Evolutionary conservation across 116 monocot genomes (phyloP).

Genomic region (Phalaenopsis hybrid): DNA sequence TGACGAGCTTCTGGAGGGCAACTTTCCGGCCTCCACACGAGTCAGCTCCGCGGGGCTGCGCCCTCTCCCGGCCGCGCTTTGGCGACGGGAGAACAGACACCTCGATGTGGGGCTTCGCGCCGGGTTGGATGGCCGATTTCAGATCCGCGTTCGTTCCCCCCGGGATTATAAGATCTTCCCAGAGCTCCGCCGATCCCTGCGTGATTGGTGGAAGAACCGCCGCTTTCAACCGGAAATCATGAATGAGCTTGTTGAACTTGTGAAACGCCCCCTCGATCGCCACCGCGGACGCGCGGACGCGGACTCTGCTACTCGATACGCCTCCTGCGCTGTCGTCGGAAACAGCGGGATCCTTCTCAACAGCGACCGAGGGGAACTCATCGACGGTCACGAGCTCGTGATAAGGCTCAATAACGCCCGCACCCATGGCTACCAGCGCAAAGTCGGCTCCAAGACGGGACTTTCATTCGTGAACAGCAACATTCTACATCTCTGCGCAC

Average conservation of each 20-base stretch:
- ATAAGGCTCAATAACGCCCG: constrained; percentile 40
- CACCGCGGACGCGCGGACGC: background rate
- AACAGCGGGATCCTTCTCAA: constrained; percentile 40
- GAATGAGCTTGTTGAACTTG: constrained; percentile 14
- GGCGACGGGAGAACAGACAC: background rate
- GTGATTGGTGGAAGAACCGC: constrained; percentile 23
- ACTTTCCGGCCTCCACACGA: background rate
- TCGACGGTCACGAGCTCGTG: constrained; percentile 34
- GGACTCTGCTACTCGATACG: background rate
- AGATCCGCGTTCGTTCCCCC: background rate
- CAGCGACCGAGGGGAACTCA: constrained; percentile 18
- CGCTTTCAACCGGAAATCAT: constrained; percentile 23
- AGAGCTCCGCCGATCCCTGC: constrained; percentile 12
- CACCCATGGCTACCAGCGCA: constrained; percentile 3
- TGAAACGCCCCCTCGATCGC: constrained; percentile 13
- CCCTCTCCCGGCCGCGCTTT: background rate
- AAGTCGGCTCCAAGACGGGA: constrained; percentile 27
- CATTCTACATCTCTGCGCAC: constrained; percentile 27
- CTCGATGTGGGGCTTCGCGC: background rate
- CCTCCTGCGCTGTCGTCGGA: constrained; percentile 30
- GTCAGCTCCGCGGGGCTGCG: background rate
- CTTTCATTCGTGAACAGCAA: constrained; percentile 38
- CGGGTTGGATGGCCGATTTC: background rate
- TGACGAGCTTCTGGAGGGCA: constrained; percentile 3
- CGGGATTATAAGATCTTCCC: constrained; percentile 1